A percentile compares a stretch with the other conserved stretches of the same genome.
These are phyloP conservation scores for Penicillium flavigenum DNA, from an alignment of 495 filamentous ascomycete species.

Conservation along the genomic window DNA sequence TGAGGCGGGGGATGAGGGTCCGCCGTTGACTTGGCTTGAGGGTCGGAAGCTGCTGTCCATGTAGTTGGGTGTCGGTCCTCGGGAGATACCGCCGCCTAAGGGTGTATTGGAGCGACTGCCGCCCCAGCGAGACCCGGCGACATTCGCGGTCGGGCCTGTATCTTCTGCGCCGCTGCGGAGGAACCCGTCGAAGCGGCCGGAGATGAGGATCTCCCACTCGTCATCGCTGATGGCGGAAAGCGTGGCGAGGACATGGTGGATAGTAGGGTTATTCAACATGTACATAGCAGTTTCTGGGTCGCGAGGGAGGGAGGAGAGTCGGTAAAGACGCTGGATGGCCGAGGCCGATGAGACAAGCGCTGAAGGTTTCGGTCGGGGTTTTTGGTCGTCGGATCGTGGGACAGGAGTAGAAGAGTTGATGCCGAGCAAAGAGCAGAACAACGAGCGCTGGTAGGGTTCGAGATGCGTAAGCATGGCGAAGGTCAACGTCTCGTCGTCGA, in stretches of 20 bases:
- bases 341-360: slow-evolving; percentile 68
- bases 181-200: slow-evolving; percentile 96
- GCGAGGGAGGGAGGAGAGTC: slow-evolving; percentile 65
- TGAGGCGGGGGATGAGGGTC: slow-evolving; percentile 37
- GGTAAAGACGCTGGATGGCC: slow-evolving; percentile 82
- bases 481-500: slow-evolving; percentile 87
- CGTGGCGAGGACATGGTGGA: slow-evolving; percentile 85
- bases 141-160: slow-evolving; percentile 33
- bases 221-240: slow-evolving; percentile 79
- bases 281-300: slow-evolving; percentile 86
- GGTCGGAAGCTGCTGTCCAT: slow-evolving; percentile 41
- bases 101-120: slow-evolving; percentile 47
- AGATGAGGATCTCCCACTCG: slow-evolving; percentile 96
- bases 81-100: slow-evolving; percentile 42
- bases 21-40: slow-evolving; percentile 40
- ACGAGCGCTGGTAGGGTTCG: slow-evolving; percentile 66
- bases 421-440: slow-evolving; percentile 74
- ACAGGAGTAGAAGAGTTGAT: slow-evolving; percentile 56
- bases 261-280: slow-evolving; percentile 74
- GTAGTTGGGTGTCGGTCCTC: slow-evolving; percentile 40
- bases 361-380: slow-evolving; percentile 61
- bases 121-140: slow-evolving; percentile 23
- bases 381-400: slow-evolving; percentile 38
- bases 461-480: slow-evolving; percentile 92
- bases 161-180: slow-evolving; percentile 90